These are phyloP conservation scores for Halocafeteria seosinensis DNA, from an alignment of 108 stramenopile species.

Conservation along the genomic window DNA sequence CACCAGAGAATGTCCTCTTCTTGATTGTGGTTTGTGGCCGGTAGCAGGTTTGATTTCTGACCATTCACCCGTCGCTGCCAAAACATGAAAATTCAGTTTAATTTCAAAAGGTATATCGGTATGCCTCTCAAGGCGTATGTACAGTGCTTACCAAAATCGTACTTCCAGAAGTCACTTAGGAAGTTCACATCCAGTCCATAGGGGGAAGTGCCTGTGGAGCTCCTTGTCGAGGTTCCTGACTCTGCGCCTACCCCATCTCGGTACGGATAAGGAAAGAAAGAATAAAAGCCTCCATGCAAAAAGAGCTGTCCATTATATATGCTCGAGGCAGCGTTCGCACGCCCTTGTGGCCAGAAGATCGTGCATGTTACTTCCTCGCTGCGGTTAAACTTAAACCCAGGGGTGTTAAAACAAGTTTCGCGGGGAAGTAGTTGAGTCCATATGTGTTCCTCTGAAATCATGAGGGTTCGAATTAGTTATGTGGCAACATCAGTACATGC, in stretches of 20 bases:
- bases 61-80: no score
- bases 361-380: slow-evolving; percentile 41
- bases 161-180: slow-evolving; percentile 56
- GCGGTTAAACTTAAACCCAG: slow-evolving; percentile 43
- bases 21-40: no score
- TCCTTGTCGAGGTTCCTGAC: slow-evolving; percentile 14
- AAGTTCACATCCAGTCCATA: slow-evolving; percentile 46
- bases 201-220: slow-evolving; percentile 21
- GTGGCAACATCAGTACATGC: no score
- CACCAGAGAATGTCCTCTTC: no score
- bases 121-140: no score
- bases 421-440: slow-evolving; percentile 30
- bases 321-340: slow-evolving; percentile 48
- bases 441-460: neutral
- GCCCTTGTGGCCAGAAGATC: slow-evolving; percentile 41
- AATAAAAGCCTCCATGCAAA: slow-evolving; percentile 56
- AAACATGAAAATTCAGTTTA: no score
- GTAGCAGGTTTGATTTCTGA: no score
- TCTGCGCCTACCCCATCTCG: slow-evolving; percentile 39
- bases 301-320: slow-evolving; percentile 42
- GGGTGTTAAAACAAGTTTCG: slow-evolving; percentile 29
- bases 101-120: no score
- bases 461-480: neutral
- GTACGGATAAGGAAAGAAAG: slow-evolving; percentile 54
- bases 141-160: no score